A percentile compares a stretch with the other conserved stretches of the same genome.
Conservation (phyloP, 177 flowering plant species). For the Vitis hybrid region DNA sequence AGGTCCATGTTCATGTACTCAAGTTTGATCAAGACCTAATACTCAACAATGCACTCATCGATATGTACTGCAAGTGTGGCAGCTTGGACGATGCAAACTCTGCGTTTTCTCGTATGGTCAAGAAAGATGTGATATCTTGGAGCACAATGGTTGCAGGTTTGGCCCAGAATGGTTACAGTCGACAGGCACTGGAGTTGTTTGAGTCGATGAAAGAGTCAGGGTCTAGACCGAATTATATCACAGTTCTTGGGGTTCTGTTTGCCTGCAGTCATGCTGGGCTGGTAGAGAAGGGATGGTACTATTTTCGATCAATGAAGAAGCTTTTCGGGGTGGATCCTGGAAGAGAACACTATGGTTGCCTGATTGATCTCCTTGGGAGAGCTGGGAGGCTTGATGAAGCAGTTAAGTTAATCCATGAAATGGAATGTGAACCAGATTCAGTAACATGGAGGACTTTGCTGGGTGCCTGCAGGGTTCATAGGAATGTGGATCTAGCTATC, state of each 20-base stretch:
- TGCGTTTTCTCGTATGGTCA: constrained; percentile 42
- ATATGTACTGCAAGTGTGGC: constrained; percentile 86
- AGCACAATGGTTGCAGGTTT: constrained; percentile 74
- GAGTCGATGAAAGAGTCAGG: constrained; percentile 45
- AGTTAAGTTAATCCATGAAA: constrained; percentile 28
- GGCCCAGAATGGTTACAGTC: constrained; percentile 67
- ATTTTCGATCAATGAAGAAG: constrained; percentile 35
- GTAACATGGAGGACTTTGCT: constrained; percentile 43
- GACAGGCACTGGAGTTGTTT: constrained; percentile 48
- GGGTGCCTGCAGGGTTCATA: constrained; percentile 37
- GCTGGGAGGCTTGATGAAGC: constrained; percentile 42
- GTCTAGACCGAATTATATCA: constrained; percentile 45
- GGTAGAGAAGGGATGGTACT: constrained; percentile 34
- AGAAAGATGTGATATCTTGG: constrained; percentile 73
- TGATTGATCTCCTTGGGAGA: constrained; percentile 42
- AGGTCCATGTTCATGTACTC: constrained; percentile 67
- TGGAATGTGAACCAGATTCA: constrained; percentile 40
- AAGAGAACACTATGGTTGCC: constrained; percentile 46
- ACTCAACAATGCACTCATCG: constrained; percentile 69
- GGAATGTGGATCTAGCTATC: constrained; percentile 29
- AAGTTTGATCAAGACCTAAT: constrained; percentile 60
- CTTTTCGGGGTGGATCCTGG: constrained; percentile 37
- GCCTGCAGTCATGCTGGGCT: constrained; percentile 52
- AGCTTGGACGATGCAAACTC: constrained; percentile 44
- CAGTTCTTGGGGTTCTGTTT: constrained; percentile 46